Base-by-base conservation (phyloP, 2,329 filamentous ascomycete genomes). In the Verruconis gallopava region DNA sequence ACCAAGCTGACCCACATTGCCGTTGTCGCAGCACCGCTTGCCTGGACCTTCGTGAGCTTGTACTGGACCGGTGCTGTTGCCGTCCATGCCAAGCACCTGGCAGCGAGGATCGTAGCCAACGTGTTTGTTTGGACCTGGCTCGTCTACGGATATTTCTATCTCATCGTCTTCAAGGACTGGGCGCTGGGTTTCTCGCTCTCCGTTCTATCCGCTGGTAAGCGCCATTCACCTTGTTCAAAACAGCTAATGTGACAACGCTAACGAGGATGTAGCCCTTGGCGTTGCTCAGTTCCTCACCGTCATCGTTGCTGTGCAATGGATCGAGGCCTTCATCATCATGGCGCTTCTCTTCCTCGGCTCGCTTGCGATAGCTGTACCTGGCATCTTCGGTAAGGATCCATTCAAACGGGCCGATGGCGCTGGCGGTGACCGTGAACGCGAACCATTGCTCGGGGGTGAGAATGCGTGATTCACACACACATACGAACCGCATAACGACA, bases 11-110 rank as follows among this genome's bases (percentile, higher is more conserved):
- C 93, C 51, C 85, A 93, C 61, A 65, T 78, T 9, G 76, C 84
- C 4, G 77, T 78, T 35, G 76, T 86, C 17, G 79, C 81, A 13
- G 83, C 78, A 0, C 86, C 86, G 4, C 68, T 93, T 50, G 83
- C 81, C 1, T 94, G 85, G 83, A 86, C 81, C 12, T 83, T 91
- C 55, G 77, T 89, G 12, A 81, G 83, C 21, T 70, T 94, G 41
- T 89, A 88, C 68, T 93, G 85, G 84, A 84, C 85, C 51, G 86
- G 86, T 5, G 85, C 86, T 15, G 78, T 88, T 37, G 82, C 83
- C 56, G 74, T 89, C n/a, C 69, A 84, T 55, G 71, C 77, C 5
- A 65, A 78, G 44, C 72, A 66, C 44, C 60, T 85, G 3, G 69
- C 79, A 2, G 79, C 82, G n/a, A 69, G 84, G 37, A 79, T 93